Evolutionary conservation across 108 stramenopile species (phyloP).

Genomic region (Ochromonas danica): DNA sequence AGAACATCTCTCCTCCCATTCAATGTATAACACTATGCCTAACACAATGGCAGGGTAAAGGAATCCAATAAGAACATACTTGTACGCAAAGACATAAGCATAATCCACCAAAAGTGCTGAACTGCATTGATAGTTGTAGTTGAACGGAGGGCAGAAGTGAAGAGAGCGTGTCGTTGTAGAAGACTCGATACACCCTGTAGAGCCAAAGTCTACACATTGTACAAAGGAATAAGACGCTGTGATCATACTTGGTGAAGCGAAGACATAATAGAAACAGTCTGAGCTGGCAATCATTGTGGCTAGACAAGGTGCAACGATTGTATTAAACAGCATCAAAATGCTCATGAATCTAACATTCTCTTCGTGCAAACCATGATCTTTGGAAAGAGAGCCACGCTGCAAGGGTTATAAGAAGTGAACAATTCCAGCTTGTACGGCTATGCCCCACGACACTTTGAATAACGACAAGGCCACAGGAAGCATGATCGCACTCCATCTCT

Average conservation of each 20-base stretch:
- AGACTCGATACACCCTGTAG: neutral
- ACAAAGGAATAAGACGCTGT: neutral
- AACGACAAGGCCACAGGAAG: neutral
- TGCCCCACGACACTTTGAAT: neutral
- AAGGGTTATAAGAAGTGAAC: neutral
- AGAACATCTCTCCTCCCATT: neutral
- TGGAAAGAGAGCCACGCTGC: too few relatives aligned
- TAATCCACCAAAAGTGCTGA: neutral
- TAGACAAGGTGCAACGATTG: neutral
- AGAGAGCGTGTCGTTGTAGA: neutral
- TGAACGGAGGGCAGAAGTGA: conserved; percentile 11
- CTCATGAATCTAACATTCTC: too few relatives aligned
- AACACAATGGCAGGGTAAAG: neutral
- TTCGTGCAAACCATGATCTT: too few relatives aligned
- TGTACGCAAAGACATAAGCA: neutral
- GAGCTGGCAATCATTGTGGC: neutral
- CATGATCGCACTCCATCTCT: conserved; percentile 5
- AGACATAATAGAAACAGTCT: neutral
- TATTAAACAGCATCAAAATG: conserved; percentile 1
- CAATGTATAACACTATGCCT: neutral
- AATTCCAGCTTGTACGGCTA: neutral
- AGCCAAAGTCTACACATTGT: neutral
- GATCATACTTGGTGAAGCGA: neutral
- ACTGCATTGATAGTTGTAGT: conserved; percentile 29
- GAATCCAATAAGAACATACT: neutral